These are phyloP conservation scores for Phalaenopsis hybrid DNA, from an alignment of 116 monocot genomes.

Conservation along the genomic window DNA sequence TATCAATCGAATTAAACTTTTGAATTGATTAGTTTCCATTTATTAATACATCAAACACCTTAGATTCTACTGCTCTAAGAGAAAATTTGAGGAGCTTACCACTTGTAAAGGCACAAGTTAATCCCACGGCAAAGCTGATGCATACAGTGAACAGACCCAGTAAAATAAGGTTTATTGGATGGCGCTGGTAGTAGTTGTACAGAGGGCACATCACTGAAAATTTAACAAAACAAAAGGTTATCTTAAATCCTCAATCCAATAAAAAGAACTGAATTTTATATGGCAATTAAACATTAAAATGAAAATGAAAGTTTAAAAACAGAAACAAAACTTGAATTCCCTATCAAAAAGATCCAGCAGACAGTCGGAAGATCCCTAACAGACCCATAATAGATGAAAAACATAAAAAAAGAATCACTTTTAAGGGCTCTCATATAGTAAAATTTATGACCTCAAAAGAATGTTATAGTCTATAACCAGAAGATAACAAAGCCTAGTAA, in stretches of 20 bases:
- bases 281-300: not conserved
- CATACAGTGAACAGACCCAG: constrained; percentile 32
- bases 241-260: not conserved
- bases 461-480: not conserved
- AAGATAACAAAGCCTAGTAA: not conserved
- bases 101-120: constrained; percentile 34
- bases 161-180: constrained; percentile 43
- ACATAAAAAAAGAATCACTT: not conserved
- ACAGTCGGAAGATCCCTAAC: not conserved
- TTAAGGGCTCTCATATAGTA: not conserved
- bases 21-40: too few species aligned
- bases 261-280: not conserved
- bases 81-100: constrained; percentile 18
- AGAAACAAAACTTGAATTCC: not conserved
- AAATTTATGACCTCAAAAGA: not conserved
- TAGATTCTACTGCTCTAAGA: too few species aligned
- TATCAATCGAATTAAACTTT: not conserved
- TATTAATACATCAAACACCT: not conserved
- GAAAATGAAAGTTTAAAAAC: not conserved
- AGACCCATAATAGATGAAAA: not conserved
- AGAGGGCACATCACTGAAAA: constrained; percentile 39
- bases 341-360: not conserved
- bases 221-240: not conserved
- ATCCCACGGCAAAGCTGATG: constrained; percentile 35
- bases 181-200: constrained; percentile 27